Evolutionary conservation across 805 yeast genomes (phyloP), one percentile per base, ranked within the genome.

Genomic region (Torulaspora indica): DNA sequence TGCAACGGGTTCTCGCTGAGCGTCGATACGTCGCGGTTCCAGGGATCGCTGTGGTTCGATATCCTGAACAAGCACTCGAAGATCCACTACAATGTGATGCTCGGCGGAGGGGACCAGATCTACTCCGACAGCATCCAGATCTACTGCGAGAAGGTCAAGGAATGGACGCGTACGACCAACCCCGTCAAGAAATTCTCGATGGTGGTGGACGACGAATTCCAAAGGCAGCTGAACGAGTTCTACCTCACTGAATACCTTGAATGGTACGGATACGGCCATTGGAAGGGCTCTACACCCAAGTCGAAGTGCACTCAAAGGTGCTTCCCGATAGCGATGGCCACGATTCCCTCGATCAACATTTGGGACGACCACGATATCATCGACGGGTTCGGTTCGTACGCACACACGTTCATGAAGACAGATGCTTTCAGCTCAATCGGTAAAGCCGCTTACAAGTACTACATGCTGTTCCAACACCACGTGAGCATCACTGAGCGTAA

Each of bases 31-130:
- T 56, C 69, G 0, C 63, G 64, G 4, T 93, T 80, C 67, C 78
- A 80, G 47, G 86, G 90, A 7, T 81, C 86, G 2, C 65, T 93
- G 51, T 91, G 98, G 98, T 73, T 70, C 31, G 97, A 93, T 59
- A 95, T 91, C 3, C 56, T 90, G 54, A 70, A 74, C 22, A 77
- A 78, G 47, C 96, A 91, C 58, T 63, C 69, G 13, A 69, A 73
- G 31, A 77, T 76, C 31, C 77, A 73, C 33, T 87, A 87, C 66
- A 96, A 91, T 63, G 97, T 88, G 4, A 90, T 91, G 95, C 70
- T 93, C 23, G 98, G 98, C 23, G 98, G 98, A 41, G 98, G 98
- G 25, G 98, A 91, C 66, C 98, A 91, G 67, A 75, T 91, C 40
- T 91, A 91, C 63, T 80, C 90, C 41, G 98, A 91, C 66, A 73